phyloP scores from a whole-genome alignment of 2,329 filamentous ascomycete genomes.

The Talaromyces islandicus region DNA sequence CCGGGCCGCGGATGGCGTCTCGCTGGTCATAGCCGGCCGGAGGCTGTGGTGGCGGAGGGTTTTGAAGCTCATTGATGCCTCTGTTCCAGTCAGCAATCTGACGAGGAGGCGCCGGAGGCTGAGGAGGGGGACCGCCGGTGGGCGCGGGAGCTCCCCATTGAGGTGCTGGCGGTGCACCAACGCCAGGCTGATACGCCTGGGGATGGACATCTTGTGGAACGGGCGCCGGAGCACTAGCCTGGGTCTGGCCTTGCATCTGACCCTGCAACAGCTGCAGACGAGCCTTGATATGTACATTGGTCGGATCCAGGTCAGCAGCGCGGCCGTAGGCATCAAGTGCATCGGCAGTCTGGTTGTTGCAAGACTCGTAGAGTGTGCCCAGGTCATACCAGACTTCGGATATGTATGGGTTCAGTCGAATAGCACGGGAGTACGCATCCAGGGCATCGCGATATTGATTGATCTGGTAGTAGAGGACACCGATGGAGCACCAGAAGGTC shows the following conservation, averaged over 20 bases:
- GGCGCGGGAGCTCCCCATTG: conserved; percentile 77
- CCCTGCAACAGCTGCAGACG: conserved; percentile 82
- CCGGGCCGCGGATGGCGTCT: conserved; percentile 67
- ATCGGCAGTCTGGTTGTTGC: conserved; percentile 97
- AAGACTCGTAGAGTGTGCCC: conserved; percentile 94
- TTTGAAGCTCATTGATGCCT: conserved; percentile 71
- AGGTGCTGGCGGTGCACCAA: conserved; percentile 76
- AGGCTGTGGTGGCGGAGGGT: conserved; percentile 49
- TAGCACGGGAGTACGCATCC: conserved; percentile 94
- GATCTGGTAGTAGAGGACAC: conserved; percentile 98
- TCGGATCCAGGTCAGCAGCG: conserved; percentile 87
- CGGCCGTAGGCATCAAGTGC: conserved; percentile 92
- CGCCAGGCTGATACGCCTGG: conserved; percentile 81
- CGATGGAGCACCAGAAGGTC: conserved; percentile 99
- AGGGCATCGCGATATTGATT: conserved; percentile 98
- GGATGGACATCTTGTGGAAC: conserved; percentile 92
- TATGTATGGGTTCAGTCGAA: conserved; percentile 94
- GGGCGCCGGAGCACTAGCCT: conserved; percentile 63
- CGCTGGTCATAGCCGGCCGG: conserved; percentile 78
- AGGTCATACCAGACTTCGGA: conserved; percentile 99
- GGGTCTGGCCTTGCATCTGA: conserved; percentile 62
- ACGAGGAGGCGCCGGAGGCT: conserved; percentile 60
- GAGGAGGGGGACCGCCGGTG: conserved; percentile 41
- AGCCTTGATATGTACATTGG: conserved; percentile 93
- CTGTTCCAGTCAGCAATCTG: conserved; percentile 57